Evolutionary conservation across 2,329 filamentous ascomycete genomes (phyloP).

Genomic region (Nothophaeocryptopus gaeumannii): DNA sequence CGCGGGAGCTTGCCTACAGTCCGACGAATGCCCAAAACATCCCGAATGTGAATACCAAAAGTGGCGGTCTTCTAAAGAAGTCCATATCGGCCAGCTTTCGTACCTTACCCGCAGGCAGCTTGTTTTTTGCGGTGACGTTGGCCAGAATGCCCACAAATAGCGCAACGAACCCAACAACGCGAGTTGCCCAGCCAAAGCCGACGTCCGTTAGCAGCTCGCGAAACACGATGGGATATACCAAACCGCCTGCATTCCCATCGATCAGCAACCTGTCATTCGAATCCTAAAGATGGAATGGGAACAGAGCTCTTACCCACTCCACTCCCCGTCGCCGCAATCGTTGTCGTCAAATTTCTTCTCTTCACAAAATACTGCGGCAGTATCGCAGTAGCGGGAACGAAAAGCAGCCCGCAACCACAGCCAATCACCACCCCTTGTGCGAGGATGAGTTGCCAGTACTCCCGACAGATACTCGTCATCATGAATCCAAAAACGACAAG

Average conservation of each 20-base stretch:
- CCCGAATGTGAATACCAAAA: constrained; percentile 3
- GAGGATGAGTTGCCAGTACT: constrained; percentile 12
- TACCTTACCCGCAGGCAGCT: constrained; percentile 37
- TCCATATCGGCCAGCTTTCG: constrained; percentile 36
- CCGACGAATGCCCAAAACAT: constrained; percentile 42
- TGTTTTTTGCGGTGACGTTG: neutral
- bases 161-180: constrained; percentile 49
- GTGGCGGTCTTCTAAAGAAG: constrained; percentile 37
- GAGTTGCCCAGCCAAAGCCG: constrained; percentile 55
- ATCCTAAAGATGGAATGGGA: neutral
- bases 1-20: neutral
- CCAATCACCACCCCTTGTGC: constrained; percentile 13
- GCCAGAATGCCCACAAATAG: constrained; percentile 14
- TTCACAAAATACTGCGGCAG: constrained; percentile 11
- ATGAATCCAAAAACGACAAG: constrained; percentile 13
- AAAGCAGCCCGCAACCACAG: constrained; percentile 9
- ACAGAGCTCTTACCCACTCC: constrained; percentile 1
- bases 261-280: constrained; percentile 7
- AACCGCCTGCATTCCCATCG: constrained; percentile 53
- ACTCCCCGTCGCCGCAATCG: constrained; percentile 7
- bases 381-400: constrained; percentile 8
- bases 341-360: constrained; percentile 1
- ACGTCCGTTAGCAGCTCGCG: constrained; percentile 44
- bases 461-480: constrained; percentile 9
- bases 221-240: constrained; percentile 53